A percentile compares a stretch with the other conserved stretches of the same genome.
These are phyloP conservation scores for Wallemia ichthyophaga DNA, from an alignment of 1,284 basidiomycete species.

Conservation along the genomic window DNA sequence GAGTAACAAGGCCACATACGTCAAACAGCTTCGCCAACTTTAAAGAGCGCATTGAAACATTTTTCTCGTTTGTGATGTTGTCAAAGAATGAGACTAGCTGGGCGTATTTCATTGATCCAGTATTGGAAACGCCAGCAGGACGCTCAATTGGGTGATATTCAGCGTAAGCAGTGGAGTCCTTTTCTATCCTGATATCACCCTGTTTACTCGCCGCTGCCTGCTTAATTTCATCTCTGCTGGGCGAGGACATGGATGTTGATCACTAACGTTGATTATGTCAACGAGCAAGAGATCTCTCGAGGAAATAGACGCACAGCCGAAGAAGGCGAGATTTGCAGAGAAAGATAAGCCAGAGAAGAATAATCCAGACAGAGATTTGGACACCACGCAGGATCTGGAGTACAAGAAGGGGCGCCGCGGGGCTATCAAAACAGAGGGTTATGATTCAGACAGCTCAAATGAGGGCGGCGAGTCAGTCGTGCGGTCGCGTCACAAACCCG, in stretches of 20 bases:
- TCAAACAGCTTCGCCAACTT: not conserved
- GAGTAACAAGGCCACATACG: not conserved
- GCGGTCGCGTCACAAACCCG: conserved; percentile 30
- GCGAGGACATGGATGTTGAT: not conserved
- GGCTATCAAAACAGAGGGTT: conserved; percentile 50
- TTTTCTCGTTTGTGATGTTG: not conserved
- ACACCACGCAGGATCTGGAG: not conserved
- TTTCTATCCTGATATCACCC: not conserved
- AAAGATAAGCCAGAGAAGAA: not conserved
- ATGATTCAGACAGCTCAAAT: conserved; percentile 75
- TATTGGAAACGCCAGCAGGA: not conserved
- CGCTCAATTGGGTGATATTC: not conserved
- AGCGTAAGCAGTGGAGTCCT: not conserved
- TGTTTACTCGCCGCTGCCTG: too few species aligned
- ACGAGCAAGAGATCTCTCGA: not conserved
- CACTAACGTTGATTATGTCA: not conserved
- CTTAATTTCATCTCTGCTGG: not conserved
- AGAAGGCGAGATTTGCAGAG: not conserved
- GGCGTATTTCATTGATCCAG: not conserved
- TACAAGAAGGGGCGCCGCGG: not conserved
- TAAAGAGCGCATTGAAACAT: not conserved
- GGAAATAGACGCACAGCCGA: not conserved
- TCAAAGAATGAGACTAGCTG: not conserved
- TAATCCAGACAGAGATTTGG: not conserved
- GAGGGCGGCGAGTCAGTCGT: conserved; percentile 66